Evolutionary conservation across 2,329 filamentous ascomycete genomes (phyloP), one percentile per base, ranked within the genome.

Genomic region (Fusarium incarnatum): DNA sequence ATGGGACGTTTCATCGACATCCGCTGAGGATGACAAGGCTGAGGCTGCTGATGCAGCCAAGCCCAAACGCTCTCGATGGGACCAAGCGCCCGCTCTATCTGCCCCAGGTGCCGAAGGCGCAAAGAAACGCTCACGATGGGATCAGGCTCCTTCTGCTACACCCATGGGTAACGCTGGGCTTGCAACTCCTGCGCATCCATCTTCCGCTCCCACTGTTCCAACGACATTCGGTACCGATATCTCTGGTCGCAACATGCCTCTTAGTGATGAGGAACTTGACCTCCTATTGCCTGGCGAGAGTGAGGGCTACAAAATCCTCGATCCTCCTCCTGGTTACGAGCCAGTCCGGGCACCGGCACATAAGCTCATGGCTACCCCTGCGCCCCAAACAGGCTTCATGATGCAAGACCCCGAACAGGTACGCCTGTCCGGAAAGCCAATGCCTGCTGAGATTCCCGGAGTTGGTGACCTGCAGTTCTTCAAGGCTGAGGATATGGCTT

Each of bases 401-500:
- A 97, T 98, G 89, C 96, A 98, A 78, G 94, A 99, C 73, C 93
- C 94, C 11, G 94, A 97, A 73, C 94, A 92, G 77, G 89, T 90
- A 64, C 89, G 94, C 70, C 85, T 92, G 52, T 89, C 95, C 77
- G 94, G 94, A 72, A 97, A 97, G 82, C 93, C 97, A 73, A 89
- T 98, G 75, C 94, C 95, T 11, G 97, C 94, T 6, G 95, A 98
- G 77, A 98, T 99, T 40, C 94, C 96, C 6, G 96, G 96, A 41
- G 94, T 99, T 52, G 94, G 94, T 41, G 96, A 99, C 79, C 83
- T 99, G 54, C 94, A 98, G 73, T 99, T 98, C 79, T 97, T 99
- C 87, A 99, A 99, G 83, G 89, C 94, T 3, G 96, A 99, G 80
- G 96, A 99, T 80, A 98, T 98, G 94, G 91, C 93, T 41, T 99